Base-by-base conservation (phyloP, 495 filamentous ascomycete genomes). In the Penicillium daleae region DNA sequence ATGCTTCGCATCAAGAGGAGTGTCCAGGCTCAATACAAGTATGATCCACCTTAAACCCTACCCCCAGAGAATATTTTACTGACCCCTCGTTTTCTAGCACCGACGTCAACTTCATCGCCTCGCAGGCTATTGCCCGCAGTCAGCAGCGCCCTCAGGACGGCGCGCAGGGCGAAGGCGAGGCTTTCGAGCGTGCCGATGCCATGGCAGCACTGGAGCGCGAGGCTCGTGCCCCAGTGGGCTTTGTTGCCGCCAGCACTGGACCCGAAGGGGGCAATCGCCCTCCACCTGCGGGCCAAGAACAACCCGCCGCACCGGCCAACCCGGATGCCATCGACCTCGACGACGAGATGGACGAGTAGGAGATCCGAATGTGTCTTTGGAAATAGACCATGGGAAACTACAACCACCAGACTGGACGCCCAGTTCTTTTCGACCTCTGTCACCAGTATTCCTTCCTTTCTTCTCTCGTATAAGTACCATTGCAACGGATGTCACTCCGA, bases 1-100 rank as follows among this genome's bases (percentile, higher is more conserved):
- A 99, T 99, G 95, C 82, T 98, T 44, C 89, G 94, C 26, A 92
- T 98, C 81, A 99, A 97, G 84, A 81, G 95, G 70, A 97, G 93
- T 80, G 95, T 98, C 6, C 93, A 97, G 75, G 93, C 95, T 54
- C 90, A 97, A 80, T 98, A 93, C 80, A 97, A 97, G 84, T 87
- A 84, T 72, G 82, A 39, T 76, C 19, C 26, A n/a, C 33, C 56
- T 57, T 29, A 35, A 10, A 39, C 19, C n/a, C 53, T 51, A 39
- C 29, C 21, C 24, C 6, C 10, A n/a, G 35, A 42, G 60, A 24
- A 6, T 42, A 15, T 40, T 49, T 57, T 59, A 63, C 66, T 75
- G 55, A 72, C 63, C 17, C 51, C 57, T n/a, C n/a, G n/a, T n/a
- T 27, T 58, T 49, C 61, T 62, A 89, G 84, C 67, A 99, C 96